Evolutionary conservation across 371 early-diverging fungal genomes (phyloP).

Genomic region (Mortierella sp.): DNA sequence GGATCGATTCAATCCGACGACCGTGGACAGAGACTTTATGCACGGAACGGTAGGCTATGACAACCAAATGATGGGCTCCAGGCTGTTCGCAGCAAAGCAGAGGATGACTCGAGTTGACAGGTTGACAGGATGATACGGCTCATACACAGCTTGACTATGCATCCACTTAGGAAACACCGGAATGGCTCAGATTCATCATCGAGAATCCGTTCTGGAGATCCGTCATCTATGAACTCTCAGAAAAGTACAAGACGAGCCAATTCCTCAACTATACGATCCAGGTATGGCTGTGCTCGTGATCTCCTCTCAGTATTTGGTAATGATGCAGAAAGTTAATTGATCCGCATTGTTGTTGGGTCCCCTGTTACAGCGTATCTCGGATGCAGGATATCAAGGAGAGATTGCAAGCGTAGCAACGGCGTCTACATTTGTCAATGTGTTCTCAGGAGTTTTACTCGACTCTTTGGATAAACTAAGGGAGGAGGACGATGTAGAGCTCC

Average conservation of each 20-base stretch:
- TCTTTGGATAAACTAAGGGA: constrained; percentile 62
- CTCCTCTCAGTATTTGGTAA: not conserved
- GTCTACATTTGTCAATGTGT: constrained; percentile 70
- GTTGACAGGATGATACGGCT: too few species aligned
- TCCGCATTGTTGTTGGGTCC: not conserved
- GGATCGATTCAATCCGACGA: constrained; percentile 66
- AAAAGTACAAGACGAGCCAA: constrained; percentile 64
- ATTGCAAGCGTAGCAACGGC: constrained; percentile 71
- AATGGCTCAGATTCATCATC: constrained; percentile 64
- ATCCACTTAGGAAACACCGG: constrained; percentile 43
- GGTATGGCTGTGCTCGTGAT: constrained; percentile 34
- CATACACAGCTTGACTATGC: not conserved
- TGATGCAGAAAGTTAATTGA: not conserved
- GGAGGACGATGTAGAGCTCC: constrained; percentile 66
- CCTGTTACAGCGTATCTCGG: constrained; percentile 63
- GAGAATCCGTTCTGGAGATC: constrained; percentile 70
- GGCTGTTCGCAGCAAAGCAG: too few species aligned
- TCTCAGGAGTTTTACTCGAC: constrained; percentile 67
- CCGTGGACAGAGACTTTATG: constrained; percentile 64
- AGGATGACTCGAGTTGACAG: too few species aligned
- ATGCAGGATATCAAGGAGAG: constrained; percentile 71
- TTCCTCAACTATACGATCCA: constrained; percentile 72
- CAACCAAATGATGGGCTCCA: too few species aligned
- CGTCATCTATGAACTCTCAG: constrained; percentile 71
- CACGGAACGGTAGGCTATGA: constrained; percentile 47